Evolutionary conservation across 2,329 filamentous ascomycete species (phyloP), one percentile per base, ranked within the genome.

Genomic region (Aspergillus transmontanensis): DNA sequence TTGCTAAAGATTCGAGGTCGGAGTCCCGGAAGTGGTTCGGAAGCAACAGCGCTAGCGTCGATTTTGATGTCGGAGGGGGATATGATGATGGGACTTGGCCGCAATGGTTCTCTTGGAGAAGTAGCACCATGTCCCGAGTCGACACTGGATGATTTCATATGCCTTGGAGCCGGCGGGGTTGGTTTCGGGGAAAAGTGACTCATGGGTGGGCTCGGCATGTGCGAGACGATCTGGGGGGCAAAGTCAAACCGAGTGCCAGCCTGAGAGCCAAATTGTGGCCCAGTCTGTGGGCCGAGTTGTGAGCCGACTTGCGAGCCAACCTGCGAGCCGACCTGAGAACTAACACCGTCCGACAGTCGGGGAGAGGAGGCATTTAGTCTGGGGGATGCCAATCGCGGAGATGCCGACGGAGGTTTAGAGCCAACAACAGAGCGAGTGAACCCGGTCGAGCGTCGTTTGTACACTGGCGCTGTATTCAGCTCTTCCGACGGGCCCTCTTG

Each of bases 121-220:
- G 62, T 62, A 16, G 61, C 58, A 51, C 71, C 63, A 41, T 59
- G 66, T 2, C 58, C 67, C 1, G 74, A 76, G 62, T 75, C 76
- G 7, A 78, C 61, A 61, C 76, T 79, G 7, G 73, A 72, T 2
- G 76, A 74, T 57, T 77, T 78, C 39, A 68, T 65, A 59, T 78
- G 72, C 45, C 69, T 67, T 19, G 68, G 58, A 7, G 70, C 63
- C 4, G 69, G 64, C 11, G 64, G 62, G 10, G 57, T 39, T 11
- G 64, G 66, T 50, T 64, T 63, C 53, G 58, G 59, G 21, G 67
- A 58, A n/a, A 68, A 39, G 12, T 58, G 67, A 28, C 65, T 71
- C 21, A 70, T 62, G 0, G 71, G 64, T 3, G 74, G 67, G 23
- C 66, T 65, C 30, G 69, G 67, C 21, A 66, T 63, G 4, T 68